Percentiles rank a stretch among this genome's conserved stretches.
phyloP scores from a whole-genome alignment of 495 filamentous ascomycete species.

The Trichoderma asperelloides region DNA sequence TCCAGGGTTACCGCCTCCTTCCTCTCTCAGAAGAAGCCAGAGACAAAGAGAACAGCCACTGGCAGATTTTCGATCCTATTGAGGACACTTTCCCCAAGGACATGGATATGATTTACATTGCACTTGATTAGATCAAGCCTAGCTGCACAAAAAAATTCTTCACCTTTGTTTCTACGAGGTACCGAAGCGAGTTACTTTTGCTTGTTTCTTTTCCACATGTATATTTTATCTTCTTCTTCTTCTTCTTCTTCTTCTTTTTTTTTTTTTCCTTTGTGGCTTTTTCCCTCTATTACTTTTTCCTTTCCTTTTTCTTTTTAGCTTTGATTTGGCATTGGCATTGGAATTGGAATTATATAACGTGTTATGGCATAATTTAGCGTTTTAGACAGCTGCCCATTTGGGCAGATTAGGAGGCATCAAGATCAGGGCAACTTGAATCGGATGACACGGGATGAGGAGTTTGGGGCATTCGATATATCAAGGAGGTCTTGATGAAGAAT shows the following conservation, averaged over 20 bases:
- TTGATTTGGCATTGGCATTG: neutral
- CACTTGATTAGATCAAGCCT: neutral
- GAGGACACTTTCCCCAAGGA: neutral
- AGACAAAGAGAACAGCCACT: conserved; percentile 1
- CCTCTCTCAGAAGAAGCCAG: neutral
- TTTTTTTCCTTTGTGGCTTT: neutral
- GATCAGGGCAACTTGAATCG: conserved; percentile 6
- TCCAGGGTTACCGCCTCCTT: conserved; percentile 4
- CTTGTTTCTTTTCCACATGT: neutral
- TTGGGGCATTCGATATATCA: neutral
- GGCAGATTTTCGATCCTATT: conserved; percentile 7
- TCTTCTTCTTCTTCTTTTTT: neutral
- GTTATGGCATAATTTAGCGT: conserved; percentile 7
- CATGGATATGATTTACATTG: conserved; percentile 9
- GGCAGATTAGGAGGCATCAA: neutral
- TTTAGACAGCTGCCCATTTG: neutral
- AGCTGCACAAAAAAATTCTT: too few species aligned
- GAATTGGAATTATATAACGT: neutral
- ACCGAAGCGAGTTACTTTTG: too few species aligned
- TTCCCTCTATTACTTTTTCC: neutral
- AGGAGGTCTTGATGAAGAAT: neutral
- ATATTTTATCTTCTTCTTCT: neutral
- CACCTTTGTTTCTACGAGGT: too few species aligned
- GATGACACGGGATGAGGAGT: neutral
- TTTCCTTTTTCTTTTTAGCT: neutral